Base-by-base conservation (phyloP, 1,284 basidiomycete species). In the Trametes hirsuta region DNA sequence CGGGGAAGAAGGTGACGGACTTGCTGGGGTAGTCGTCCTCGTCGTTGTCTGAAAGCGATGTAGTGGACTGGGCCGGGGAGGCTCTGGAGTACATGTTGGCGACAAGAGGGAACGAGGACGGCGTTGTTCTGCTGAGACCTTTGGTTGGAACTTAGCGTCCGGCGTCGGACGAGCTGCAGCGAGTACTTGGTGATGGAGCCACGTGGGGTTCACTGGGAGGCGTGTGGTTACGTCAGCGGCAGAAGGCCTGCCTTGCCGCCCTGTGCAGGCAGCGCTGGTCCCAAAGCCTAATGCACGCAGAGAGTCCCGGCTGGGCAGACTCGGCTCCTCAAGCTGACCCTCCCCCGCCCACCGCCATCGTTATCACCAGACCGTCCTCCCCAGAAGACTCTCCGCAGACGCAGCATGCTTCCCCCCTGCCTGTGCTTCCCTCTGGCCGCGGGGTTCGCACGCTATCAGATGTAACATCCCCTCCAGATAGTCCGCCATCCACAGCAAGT, bases 1-100 rank as follows among this genome's bases (percentile, higher is more conserved):
- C 61, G 15, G 52, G 58, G 66, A 82, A 84, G 64, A 84, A 81
- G 46, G 79, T 30, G 30, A 30, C 72, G 40, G 84, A 84, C 62
- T 82, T 58, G 41, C 47, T 79, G 47, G 77, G 78, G 60, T 74
- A 75, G 62, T 86, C 81, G 49, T 87, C 83, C 65, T 90, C 86
- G 69, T 88, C 87, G 72, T 87, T 83, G 68, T 85, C 86, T 55
- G 89, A 83, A 48, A 82, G 72, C 6, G 82, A 84, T 24, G 78
- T 81, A 24, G 73, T 79, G 4, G 81, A 84, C 68, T 81, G 81
- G 6, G 82, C 74, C 12, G 88, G 86, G 18, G 84, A 84, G 55
- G 76, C 77, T 69, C 83, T 81, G 63, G 80, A 81, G 79, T 88
- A 89, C 68, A 74, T 70, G 61, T 61, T 53, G 53, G 65, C 35